Evolutionary conservation across 116 monocot genomes (phyloP).

Genomic region (Iris pallida): DNA sequence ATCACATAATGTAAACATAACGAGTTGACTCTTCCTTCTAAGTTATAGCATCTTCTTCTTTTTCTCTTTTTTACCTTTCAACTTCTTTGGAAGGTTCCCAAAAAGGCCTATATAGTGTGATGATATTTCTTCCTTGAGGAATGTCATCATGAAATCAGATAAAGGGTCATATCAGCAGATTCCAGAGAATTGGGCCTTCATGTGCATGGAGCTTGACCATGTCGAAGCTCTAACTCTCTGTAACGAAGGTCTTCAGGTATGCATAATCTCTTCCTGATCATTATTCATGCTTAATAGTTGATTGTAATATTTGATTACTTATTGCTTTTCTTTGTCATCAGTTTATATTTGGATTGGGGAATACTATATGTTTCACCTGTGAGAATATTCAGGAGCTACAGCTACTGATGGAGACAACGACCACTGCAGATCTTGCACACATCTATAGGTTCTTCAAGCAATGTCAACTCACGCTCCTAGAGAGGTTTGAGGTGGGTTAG

Average conservation of each 20-base stretch:
- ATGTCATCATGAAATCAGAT: constrained; percentile 11
- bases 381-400: constrained; percentile 23
- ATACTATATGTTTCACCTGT: neutral
- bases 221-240: constrained; percentile 26
- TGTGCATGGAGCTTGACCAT: constrained; percentile 3
- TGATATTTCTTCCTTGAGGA: constrained; percentile 1
- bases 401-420: constrained; percentile 24
- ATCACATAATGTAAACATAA: too few species aligned
- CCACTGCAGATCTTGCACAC: constrained; percentile 12
- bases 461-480: constrained; percentile 17
- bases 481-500: constrained; percentile 29
- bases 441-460: constrained; percentile 22
- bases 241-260: constrained; percentile 20
- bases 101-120: neutral
- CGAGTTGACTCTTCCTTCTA: too few species aligned
- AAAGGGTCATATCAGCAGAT: neutral
- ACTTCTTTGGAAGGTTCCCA: constrained; percentile 18
- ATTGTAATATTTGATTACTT: neutral
- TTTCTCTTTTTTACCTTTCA: neutral
- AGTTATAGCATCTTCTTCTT: too few species aligned
- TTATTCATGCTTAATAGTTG: neutral
- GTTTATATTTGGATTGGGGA: neutral
- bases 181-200: neutral
- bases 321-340: neutral
- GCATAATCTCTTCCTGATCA: neutral